These are phyloP conservation scores for Cercospora sp. DNA, from an alignment of 2,329 filamentous ascomycete species.

Conservation along the genomic window DNA sequence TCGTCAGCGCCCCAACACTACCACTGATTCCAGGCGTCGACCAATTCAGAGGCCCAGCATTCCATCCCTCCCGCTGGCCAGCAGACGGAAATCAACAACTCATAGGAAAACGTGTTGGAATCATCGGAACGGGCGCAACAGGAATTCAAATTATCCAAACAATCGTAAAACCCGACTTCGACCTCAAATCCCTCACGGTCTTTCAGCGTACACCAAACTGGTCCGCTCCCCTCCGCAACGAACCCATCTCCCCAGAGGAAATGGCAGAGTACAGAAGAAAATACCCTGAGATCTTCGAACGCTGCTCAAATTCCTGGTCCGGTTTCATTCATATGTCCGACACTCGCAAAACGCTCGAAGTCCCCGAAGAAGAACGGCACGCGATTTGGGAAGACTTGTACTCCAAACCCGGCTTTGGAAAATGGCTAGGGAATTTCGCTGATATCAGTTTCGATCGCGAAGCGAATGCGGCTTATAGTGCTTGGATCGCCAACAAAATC, in stretches of 20 bases:
- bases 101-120: conserved; percentile 41
- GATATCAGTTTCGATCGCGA: conserved; percentile 41
- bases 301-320: conserved; percentile 41
- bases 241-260: conserved; percentile 29
- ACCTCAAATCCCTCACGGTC: conserved; percentile 51
- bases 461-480: conserved; percentile 46
- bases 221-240: conserved; percentile 35
- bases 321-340: conserved; percentile 39
- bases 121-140: conserved; percentile 48
- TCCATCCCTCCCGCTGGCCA: conserved; percentile 46
- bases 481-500: conserved; percentile 50
- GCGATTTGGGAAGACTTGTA: conserved; percentile 47
- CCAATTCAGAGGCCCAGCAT: conserved; percentile 41
- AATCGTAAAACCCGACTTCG: conserved; percentile 32
- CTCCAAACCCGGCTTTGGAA: conserved; percentile 40
- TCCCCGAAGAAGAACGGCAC: conserved; percentile 45
- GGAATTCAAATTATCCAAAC: conserved; percentile 43
- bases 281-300: conserved; percentile 37
- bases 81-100: conserved; percentile 31
- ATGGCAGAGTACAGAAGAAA: conserved; percentile 31
- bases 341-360: conserved; percentile 50
- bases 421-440: conserved; percentile 47
- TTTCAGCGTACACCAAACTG: conserved; percentile 67
- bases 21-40: conserved; percentile 40
- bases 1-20: conserved; percentile 36